Evolutionary conservation across 192 early-diverging fungal species (phyloP).

Genomic region (Entomortierella chlamydospora): DNA sequence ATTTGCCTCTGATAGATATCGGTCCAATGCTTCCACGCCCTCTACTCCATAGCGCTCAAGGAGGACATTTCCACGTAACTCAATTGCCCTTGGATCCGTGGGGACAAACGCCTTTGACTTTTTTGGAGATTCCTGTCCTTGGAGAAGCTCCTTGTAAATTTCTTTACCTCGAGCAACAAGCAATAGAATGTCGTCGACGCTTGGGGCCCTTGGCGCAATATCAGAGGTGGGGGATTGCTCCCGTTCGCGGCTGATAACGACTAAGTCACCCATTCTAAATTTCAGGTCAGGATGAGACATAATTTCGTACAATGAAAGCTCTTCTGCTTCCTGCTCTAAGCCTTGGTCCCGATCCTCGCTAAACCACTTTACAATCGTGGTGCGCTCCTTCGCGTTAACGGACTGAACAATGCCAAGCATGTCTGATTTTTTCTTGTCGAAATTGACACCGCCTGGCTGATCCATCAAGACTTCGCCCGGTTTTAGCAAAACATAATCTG

Average conservation of each 20-base stretch:
- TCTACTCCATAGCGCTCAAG: slow-evolving; percentile 47
- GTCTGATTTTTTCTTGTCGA: slow-evolving; percentile 48
- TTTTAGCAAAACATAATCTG: slow-evolving; percentile 55
- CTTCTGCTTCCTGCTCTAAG: slow-evolving; percentile 46
- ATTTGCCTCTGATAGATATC: slow-evolving; percentile 45
- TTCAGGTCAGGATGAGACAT: slow-evolving; percentile 55
- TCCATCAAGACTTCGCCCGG: slow-evolving; percentile 40
- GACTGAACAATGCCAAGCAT: slow-evolving; percentile 58
- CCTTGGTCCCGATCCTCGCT: slow-evolving; percentile 54
- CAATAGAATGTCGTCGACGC: slow-evolving; percentile 33
- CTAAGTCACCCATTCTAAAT: slow-evolving; percentile 46
- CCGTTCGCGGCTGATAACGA: slow-evolving; percentile 45
- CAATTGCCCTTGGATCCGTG: slow-evolving; percentile 15
- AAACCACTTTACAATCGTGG: slow-evolving; percentile 54
- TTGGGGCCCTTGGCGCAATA: slow-evolving; percentile 51
- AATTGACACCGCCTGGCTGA: slow-evolving; percentile 33
- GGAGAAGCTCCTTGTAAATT: slow-evolving; percentile 27
- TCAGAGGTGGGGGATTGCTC: slow-evolving; percentile 35
- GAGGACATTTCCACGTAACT: slow-evolving; percentile 18
- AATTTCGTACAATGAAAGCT: slow-evolving; percentile 54
- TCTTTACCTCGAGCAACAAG: slow-evolving; percentile 43
- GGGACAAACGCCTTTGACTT: neutral
- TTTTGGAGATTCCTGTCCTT: neutral
- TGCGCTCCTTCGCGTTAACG: slow-evolving; percentile 47
- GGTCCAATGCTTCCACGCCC: slow-evolving; percentile 46